These are phyloP conservation scores for Grosmannia huntii DNA, from an alignment of 2,329 filamentous ascomycete genomes.

Conservation along the genomic window DNA sequence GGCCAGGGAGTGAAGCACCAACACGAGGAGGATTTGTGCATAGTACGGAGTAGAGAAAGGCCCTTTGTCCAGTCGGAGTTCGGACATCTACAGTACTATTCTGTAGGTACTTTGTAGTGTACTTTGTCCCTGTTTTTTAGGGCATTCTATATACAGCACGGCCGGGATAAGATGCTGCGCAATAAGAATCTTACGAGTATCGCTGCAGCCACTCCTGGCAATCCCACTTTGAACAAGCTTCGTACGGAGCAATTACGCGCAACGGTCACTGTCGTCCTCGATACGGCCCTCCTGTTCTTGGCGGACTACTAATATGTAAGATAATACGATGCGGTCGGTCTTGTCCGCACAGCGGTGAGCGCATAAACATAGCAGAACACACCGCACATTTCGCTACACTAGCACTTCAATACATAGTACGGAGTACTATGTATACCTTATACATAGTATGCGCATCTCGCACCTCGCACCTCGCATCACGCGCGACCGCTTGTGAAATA, in stretches of 20 bases:
- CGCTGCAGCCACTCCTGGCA: too few relatives aligned
- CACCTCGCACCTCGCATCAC: not conserved
- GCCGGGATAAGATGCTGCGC: not conserved
- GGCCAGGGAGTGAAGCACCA: not conserved
- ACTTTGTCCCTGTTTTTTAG: not conserved
- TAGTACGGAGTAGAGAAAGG: too few relatives aligned
- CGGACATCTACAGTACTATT: too few relatives aligned
- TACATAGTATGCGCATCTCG: not conserved
- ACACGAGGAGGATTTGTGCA: too few relatives aligned
- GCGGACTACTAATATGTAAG: not conserved
- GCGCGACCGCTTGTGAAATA: not conserved
- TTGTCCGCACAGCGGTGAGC: not conserved
- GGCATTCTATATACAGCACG: not conserved
- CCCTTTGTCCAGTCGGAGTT: too few relatives aligned
- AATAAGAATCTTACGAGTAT: not conserved
- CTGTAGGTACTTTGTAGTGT: not conserved
- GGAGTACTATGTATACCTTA: too few relatives aligned
- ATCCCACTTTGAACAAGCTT: not conserved
- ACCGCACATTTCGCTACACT: not conserved
- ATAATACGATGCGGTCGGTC: not conserved
- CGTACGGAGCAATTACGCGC: not conserved
- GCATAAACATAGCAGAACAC: not conserved
- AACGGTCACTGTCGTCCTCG: too few relatives aligned
- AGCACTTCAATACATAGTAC: too few relatives aligned
- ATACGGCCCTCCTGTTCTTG: not conserved